These are phyloP conservation scores for Hyphopichia buzzinii DNA, from an alignment of 1,139 yeast species.

Conservation along the genomic window DNA sequence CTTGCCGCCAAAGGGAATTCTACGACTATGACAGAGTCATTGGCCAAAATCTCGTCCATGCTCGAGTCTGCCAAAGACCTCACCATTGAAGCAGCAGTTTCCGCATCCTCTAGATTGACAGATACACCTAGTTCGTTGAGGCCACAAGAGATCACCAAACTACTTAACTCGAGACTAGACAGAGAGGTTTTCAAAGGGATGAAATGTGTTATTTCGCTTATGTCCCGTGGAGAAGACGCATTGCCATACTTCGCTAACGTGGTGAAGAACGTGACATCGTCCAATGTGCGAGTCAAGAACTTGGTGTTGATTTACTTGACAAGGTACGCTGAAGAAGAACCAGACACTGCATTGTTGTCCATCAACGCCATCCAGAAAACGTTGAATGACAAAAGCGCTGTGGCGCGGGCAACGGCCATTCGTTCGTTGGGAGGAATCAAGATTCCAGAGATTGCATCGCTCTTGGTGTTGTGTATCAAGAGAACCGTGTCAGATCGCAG, in stretches of 20 bases:
- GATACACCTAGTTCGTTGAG: conserved; percentile 54
- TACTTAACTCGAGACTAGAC: conserved; percentile 68
- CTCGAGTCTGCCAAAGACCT: conserved; percentile 80
- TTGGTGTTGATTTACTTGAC: conserved; percentile 76
- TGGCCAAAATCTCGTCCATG: conserved; percentile 42
- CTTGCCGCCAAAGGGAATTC: too few relatives aligned
- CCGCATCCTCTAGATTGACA: conserved; percentile 66
- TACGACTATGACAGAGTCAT: conserved; percentile 38
- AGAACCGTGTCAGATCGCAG: conserved; percentile 70
- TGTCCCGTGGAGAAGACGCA: conserved; percentile 65
- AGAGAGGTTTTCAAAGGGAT: conserved; percentile 74
- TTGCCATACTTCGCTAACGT: conserved; percentile 78
- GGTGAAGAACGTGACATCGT: conserved; percentile 79
- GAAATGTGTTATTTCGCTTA: conserved; percentile 66
- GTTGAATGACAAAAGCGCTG: conserved; percentile 66
- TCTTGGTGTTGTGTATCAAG: conserved; percentile 69
- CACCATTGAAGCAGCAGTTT: conserved; percentile 78
- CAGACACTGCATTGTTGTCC: conserved; percentile 82
- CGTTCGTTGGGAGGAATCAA: conserved; percentile 78
- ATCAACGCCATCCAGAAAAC: conserved; percentile 91
- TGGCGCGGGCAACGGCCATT: conserved; percentile 69
- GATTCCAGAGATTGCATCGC: conserved; percentile 78
- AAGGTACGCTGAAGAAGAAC: conserved; percentile 80
- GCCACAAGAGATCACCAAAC: conserved; percentile 61
- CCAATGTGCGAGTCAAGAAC: conserved; percentile 66